Evolutionary conservation across 179 eudicot species (phyloP).

Genomic region (Silene vulgaris): DNA sequence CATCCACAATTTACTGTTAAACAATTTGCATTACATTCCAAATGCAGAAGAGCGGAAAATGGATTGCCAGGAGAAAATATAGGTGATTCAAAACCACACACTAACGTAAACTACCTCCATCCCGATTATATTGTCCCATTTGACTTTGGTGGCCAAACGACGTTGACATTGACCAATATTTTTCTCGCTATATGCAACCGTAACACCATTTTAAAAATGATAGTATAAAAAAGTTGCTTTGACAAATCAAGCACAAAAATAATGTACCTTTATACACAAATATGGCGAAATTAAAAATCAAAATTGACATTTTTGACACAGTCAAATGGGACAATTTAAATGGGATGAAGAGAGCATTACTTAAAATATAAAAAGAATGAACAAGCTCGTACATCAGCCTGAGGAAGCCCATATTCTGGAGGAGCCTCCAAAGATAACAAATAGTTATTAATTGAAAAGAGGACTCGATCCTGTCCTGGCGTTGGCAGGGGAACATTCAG

Average conservation of each 20-base stretch:
- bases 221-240: neutral
- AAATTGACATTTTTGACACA: neutral
- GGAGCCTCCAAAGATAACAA: conserved; percentile 76
- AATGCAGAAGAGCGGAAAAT: neutral
- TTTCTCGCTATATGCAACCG: neutral
- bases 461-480: conserved; percentile 63
- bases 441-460: conserved; percentile 73
- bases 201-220: too few species aligned
- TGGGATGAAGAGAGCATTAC: neutral
- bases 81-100: conserved; percentile 14
- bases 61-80: neutral
- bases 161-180: neutral
- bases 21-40: neutral
- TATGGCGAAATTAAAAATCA: neutral
- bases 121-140: neutral
- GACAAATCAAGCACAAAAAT: neutral
- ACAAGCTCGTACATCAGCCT: conserved; percentile 64
- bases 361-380: neutral
- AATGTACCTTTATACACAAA: neutral
- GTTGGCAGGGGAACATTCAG: conserved; percentile 64
- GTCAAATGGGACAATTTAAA: neutral
- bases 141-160: neutral
- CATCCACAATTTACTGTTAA: conserved; percentile 12
- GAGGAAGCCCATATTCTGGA: conserved; percentile 70
- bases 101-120: neutral